Evolutionary conservation across 2,329 filamentous ascomycete genomes (phyloP).

Genomic region (Ophiostoma himal-ulmi): DNA sequence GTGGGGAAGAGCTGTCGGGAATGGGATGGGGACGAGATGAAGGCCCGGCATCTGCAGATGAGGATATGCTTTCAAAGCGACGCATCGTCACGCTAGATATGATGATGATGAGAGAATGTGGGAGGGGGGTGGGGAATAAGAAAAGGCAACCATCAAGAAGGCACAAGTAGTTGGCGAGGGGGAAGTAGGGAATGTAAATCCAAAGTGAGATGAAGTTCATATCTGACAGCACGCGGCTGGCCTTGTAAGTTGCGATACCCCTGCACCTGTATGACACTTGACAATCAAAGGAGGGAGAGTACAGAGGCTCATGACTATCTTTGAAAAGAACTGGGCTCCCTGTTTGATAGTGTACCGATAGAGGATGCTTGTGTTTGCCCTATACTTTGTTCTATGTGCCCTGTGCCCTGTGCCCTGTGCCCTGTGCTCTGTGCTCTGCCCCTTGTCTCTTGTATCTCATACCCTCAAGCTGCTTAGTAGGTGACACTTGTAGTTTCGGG

Average conservation of each 20-base stretch:
- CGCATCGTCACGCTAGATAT: conserved; percentile 5
- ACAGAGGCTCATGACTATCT: not conserved
- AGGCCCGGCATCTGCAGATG: not conserved
- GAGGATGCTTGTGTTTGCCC: not conserved
- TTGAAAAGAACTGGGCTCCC: not conserved
- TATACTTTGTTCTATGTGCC: not conserved
- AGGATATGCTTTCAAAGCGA: not conserved
- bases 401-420: not conserved
- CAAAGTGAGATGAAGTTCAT: not conserved
- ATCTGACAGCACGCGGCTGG: not conserved
- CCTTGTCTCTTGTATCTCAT: not conserved
- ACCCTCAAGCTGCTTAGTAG: not conserved
- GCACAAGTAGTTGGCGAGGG: not conserved
- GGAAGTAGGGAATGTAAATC: not conserved
- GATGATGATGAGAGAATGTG: not conserved
- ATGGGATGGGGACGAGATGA: not conserved
- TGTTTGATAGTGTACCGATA: not conserved
- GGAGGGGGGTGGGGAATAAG: not conserved
- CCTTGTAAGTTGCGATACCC: not conserved
- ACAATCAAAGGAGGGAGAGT: not conserved
- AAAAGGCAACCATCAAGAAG: not conserved
- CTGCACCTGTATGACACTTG: conserved; percentile 1
- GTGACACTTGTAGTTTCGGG: not conserved
- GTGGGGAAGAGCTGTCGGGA: not conserved
- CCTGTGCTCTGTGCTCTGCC: not conserved